Base-by-base conservation (phyloP, 129 eudicot genomes). In the Escallonia herrerae region DNA sequence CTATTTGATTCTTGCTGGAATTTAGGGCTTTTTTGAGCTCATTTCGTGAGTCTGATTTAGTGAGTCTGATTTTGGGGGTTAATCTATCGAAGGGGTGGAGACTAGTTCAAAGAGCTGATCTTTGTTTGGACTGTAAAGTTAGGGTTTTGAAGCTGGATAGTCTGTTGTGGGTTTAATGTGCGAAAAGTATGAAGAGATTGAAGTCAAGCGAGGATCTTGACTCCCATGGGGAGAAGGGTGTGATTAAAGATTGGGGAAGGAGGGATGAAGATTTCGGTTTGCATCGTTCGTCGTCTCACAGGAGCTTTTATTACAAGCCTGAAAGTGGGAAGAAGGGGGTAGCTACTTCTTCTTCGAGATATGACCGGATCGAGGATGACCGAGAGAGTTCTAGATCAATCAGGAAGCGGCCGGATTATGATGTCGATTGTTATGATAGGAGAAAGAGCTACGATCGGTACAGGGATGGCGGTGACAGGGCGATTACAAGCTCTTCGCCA, bases 161-260 rank as follows among this genome's bases (percentile, higher is more conserved):
- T 53, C 22, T 14, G 33, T 53, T 53, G 14, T 51, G 14, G 61
- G 66, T 57, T 59, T 53, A 40, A 37, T 49, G 51, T 53, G 74
- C 6, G 47, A 38, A 10, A 63, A 83, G 15, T 47, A 89, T 89
- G 96, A 89, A 89, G 87, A 85, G 86, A 63, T 79, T 89, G 79
- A 89, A 83, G 64, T 85, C 96, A 15, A 85, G 95, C 69, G 96
- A 89, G 64, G 95, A 89, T 81, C 80, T 89, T 40, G 77, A 72
- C 43, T 82, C 94, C 0, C 80, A 76, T 70, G 95, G 90, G 50
- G 96, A 89, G 60, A 86, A 86, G 48, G 82, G 86, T 63, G 79
- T 49, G 22, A 54, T 63, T 60, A 89, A 89, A 77, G 94, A 89
- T 64, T 85, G 86, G 96, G 96, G 79, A 38, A 84, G 86, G 50